A percentile compares a stretch with the other conserved stretches of the same genome.
These are phyloP conservation scores for Alloascoidea hylecoeti DNA, from an alignment of 805 yeast species.

Conservation along the genomic window DNA sequence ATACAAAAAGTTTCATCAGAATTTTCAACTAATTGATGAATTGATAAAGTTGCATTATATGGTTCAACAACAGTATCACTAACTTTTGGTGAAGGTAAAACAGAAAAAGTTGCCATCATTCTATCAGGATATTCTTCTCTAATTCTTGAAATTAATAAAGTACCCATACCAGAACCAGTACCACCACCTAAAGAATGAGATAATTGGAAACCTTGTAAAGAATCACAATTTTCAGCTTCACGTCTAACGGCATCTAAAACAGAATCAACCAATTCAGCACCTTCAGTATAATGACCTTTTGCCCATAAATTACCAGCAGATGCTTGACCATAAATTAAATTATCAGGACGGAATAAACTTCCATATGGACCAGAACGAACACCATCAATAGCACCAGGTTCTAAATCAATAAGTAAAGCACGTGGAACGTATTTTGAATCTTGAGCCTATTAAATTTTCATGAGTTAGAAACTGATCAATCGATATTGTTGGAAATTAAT, in stretches of 20 bases:
- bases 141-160: constrained; percentile 69
- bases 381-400: constrained; percentile 86
- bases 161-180: constrained; percentile 96
- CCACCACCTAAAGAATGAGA: constrained; percentile 80
- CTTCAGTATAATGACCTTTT: constrained; percentile 93
- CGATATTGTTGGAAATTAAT: constrained; percentile 49
- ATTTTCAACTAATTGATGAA: constrained; percentile 82
- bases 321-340: constrained; percentile 77
- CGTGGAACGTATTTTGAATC: constrained; percentile 87
- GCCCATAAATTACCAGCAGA: constrained; percentile 98
- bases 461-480: too few relatives aligned
- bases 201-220: constrained; percentile 90
- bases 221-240: constrained; percentile 88
- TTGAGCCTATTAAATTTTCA: constrained; percentile 66
- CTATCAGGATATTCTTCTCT: constrained; percentile 91
- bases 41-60: constrained; percentile 81
- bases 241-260: constrained; percentile 85
- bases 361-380: constrained; percentile 75
- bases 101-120: constrained; percentile 93
- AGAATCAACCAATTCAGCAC: constrained; percentile 85
- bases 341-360: constrained; percentile 82
- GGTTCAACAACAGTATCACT: constrained; percentile 94
- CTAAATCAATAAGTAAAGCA: constrained; percentile 84
- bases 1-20: constrained; percentile 91
- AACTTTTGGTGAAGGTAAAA: constrained; percentile 81